Base-by-base conservation (phyloP, 345 rosid genomes). In the Brassica rapa region DNA sequence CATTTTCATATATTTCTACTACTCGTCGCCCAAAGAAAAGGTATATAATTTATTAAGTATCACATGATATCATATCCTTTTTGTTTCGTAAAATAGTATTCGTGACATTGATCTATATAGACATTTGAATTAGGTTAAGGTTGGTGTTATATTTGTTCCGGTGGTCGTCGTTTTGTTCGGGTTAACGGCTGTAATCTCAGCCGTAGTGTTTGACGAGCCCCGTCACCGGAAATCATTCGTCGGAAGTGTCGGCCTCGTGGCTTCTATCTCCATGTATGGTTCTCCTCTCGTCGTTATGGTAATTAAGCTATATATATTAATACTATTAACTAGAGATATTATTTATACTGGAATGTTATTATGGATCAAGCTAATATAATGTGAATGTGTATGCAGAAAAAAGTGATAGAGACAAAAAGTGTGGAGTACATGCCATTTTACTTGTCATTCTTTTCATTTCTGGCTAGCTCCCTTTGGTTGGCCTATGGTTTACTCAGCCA, bases 361-460 rank as follows among this genome's bases (percentile, higher is more conserved):
- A 66, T 10, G 55, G 10, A 30, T 68, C 23, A 25, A 62, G 66
- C 21, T 16, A 19, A 62, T 6, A 49, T 24, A 59, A 21, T 23
- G 23, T 53, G 29, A 71, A 21, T 56, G 71, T 71, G 37, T 70
- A 64, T 82, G 88, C 91, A 90, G 98, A 92, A 76, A 79, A 82
- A 81, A 80, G 96, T 94, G 77, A 86, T 92, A 37, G 68, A 49
- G 77, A 90, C 96, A 8, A 89, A 86, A 81, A 92, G 98, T 33
- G 97, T 89, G 81, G 95, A 94, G 70, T 92, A 86, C 89, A 94
- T 94, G 97, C 97, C 98, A 0, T 94, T 94, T 84, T 85, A 88
- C 81, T 74, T 92, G 74, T 92, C 98, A 32, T 82, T 94, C 73
- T 91, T 87, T 89, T 85, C 98, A 37, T 89, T 92, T 81, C 66